These are phyloP conservation scores for Colletotrichum acutatum DNA, from an alignment of 2,329 filamentous ascomycete genomes.

Conservation along the genomic window DNA sequence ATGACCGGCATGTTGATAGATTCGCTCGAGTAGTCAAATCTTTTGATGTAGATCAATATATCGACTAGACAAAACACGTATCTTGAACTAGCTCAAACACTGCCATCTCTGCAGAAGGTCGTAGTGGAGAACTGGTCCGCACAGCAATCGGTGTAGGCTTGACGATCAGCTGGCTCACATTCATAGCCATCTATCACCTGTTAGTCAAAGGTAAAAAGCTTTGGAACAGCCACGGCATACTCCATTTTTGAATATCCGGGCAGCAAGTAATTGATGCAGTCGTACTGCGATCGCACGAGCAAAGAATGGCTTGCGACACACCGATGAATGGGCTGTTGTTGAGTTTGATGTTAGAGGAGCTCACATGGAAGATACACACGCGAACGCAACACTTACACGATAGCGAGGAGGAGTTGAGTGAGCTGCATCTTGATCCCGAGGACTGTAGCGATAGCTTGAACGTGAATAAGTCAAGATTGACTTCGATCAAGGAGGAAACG, in stretches of 20 bases:
- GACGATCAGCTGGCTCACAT: background rate
- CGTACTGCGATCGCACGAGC: conserved; percentile 4
- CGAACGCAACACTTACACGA: background rate
- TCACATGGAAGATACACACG: background rate
- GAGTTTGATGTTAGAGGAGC: background rate
- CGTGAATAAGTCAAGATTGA: background rate
- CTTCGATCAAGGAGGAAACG: background rate
- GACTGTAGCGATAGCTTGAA: background rate
- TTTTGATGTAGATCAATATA: too few species aligned
- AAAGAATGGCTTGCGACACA: conserved; percentile 5
- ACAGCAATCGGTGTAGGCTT: background rate
- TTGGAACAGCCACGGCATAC: background rate
- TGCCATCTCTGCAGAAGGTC: conserved; percentile 1
- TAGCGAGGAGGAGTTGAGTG: background rate
- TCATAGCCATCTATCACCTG: background rate
- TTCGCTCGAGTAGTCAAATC: background rate
- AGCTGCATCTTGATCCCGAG: background rate
- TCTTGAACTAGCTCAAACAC: background rate
- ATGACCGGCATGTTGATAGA: background rate
- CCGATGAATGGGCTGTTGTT: conserved; percentile 3
- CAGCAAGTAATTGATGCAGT: conserved; percentile 10
- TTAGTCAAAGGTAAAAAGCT: background rate
- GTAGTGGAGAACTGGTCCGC: background rate
- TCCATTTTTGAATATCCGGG: background rate
- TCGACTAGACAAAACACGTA: too few species aligned